These are phyloP conservation scores for Lecanicillium sp. DNA, from an alignment of 2,329 filamentous ascomycete species.

Conservation along the genomic window DNA sequence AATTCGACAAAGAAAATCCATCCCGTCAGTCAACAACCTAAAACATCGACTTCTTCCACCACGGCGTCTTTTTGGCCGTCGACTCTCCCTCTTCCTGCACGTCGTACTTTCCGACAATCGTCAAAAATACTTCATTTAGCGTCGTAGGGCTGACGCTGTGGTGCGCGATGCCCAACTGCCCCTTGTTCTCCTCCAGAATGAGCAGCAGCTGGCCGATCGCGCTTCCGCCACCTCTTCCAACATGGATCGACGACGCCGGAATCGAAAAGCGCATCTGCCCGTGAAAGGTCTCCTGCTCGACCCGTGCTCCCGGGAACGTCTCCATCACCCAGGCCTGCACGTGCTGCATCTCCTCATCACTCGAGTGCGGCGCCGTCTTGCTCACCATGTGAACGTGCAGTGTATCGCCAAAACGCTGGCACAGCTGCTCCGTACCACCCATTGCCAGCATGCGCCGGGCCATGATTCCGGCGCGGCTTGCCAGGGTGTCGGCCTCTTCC, in stretches of 20 bases:
- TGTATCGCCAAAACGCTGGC: conserved; percentile 64
- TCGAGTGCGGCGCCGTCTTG: conserved; percentile 63
- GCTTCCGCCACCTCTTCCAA: conserved; percentile 18
- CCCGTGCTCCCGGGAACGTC: conserved; percentile 53
- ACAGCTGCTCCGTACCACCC: conserved; percentile 62
- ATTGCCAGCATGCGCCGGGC: conserved; percentile 74
- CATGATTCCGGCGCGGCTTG: conserved; percentile 62
- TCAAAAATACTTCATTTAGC: conserved; percentile 81
- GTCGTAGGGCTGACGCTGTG: conserved; percentile 78
- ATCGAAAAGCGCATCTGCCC: conserved; percentile 25
- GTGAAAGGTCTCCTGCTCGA: conserved; percentile 54
- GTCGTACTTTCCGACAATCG: conserved; percentile 70
- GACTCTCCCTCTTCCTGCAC: conserved; percentile 62
- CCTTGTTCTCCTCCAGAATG: conserved; percentile 61
- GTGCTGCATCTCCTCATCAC: conserved; percentile 54
- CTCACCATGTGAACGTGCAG: conserved; percentile 74
- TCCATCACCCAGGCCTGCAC: conserved; percentile 57
- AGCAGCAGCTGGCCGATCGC: conserved; percentile 64
- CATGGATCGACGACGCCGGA: conserved; percentile 21
- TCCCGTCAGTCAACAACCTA: not conserved
- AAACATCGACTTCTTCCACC: conserved; percentile 17
- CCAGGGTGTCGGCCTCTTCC: conserved; percentile 74
- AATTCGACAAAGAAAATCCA: not conserved
- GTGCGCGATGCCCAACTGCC: conserved; percentile 65
- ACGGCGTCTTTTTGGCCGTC: conserved; percentile 19